Conservation (phyloP, 2,329 filamentous ascomycete species). For the Colletotrichum spaethianum region DNA sequence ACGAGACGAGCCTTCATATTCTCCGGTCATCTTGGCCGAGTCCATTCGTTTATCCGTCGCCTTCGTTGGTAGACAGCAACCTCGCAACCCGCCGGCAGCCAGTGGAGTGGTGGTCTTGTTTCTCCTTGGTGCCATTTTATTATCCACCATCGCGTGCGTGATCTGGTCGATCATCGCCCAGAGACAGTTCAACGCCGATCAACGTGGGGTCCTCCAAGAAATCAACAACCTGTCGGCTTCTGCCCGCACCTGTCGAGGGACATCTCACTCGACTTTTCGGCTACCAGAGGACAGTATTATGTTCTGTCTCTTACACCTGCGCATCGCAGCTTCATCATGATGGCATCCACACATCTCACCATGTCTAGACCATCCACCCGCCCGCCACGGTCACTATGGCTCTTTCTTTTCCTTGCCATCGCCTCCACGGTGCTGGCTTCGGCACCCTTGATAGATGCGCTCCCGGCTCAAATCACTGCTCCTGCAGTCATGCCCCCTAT, state of each 20-base stretch:
- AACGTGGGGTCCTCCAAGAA: slow-evolving; percentile 31
- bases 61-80: slow-evolving; percentile 5
- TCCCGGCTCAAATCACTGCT: slow-evolving; percentile 32
- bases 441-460: slow-evolving; percentile 5
- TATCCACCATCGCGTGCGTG: slow-evolving; percentile 36
- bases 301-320: slow-evolving; percentile 44
- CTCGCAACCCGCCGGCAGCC: background rate
- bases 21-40: slow-evolving; percentile 11
- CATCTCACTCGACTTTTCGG: slow-evolving; percentile 5
- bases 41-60: slow-evolving; percentile 32
- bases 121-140: slow-evolving; percentile 36
- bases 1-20: background rate
- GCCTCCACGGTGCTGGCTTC: slow-evolving; percentile 40
- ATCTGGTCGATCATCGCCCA: slow-evolving; percentile 36
- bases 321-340: slow-evolving; percentile 46
- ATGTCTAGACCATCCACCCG: slow-evolving; percentile 32
- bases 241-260: background rate
- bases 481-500: slow-evolving; percentile 27
- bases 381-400: slow-evolving; percentile 48
- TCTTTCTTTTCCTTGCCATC: slow-evolving; percentile 46
- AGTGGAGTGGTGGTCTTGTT: slow-evolving; percentile 32
- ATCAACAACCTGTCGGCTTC: background rate
- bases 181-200: slow-evolving; percentile 36
- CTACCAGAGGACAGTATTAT: slow-evolving; percentile 41
- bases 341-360: slow-evolving; percentile 42